phyloP scores from a whole-genome alignment of 2,329 filamentous ascomycete species.

The Phoma sp. region DNA sequence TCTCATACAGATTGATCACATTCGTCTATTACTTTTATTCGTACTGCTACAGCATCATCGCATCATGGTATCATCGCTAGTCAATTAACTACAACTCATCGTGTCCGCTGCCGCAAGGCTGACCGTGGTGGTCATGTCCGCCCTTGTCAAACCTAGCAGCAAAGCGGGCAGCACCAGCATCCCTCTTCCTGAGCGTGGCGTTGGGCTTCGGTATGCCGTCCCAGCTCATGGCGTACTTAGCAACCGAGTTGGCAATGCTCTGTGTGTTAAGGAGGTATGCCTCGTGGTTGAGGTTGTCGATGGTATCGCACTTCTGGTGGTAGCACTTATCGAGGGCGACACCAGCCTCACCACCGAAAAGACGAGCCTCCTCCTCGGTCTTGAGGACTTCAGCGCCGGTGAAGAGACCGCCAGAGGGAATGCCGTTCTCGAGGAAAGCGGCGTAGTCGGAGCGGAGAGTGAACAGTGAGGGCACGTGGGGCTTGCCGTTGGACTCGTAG shows the following conservation, averaged over 20 bases:
- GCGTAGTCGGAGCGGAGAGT: constrained; percentile 50
- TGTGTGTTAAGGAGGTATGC: constrained; percentile 48
- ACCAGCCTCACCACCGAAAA: constrained; percentile 49
- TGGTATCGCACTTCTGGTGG: constrained; percentile 46
- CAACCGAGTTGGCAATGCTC: constrained; percentile 48
- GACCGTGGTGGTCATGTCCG: constrained; percentile 35
- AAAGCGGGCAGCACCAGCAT: constrained; percentile 32
- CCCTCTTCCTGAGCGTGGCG: constrained; percentile 36
- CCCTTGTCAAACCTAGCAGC: constrained; percentile 33
- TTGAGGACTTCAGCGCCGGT: constrained; percentile 51
- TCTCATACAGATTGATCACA: not conserved
- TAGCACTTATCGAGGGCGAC: constrained; percentile 47
- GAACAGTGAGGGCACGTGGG: constrained; percentile 46
- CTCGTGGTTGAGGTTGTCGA: constrained; percentile 45
- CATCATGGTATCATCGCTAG: constrained; percentile 17
- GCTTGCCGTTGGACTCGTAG: constrained; percentile 41
- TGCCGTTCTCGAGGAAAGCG: constrained; percentile 49
- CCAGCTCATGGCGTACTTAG: constrained; percentile 46
- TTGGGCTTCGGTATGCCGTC: constrained; percentile 44
- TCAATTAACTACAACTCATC: constrained; percentile 19
- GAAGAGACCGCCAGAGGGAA: constrained; percentile 49
- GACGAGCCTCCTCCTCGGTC: constrained; percentile 43
- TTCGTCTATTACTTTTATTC: not conserved
- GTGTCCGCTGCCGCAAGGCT: constrained; percentile 32
- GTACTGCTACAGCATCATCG: constrained; percentile 10